phyloP scores from a whole-genome alignment of 2,329 filamentous ascomycete genomes.

The Ophiosphaerella narmari region DNA sequence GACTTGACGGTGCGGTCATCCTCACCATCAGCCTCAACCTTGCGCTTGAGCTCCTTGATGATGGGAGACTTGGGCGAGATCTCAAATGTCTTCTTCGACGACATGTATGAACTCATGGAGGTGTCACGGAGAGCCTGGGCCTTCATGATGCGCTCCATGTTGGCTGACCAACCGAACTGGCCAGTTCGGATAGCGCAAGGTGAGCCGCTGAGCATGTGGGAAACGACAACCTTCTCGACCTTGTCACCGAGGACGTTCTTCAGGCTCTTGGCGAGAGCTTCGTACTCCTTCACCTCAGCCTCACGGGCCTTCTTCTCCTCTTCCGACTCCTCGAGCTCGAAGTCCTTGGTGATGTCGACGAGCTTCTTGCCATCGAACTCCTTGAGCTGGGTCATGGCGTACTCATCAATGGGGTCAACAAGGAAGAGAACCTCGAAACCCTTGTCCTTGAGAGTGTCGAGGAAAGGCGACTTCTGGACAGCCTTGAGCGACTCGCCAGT shows the following conservation, averaged over 20 bases:
- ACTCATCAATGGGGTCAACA: slow-evolving; percentile 98
- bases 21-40: slow-evolving; percentile 97
- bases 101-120: slow-evolving; percentile 99
- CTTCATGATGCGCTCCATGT: slow-evolving; percentile 99
- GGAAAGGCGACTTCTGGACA: slow-evolving; percentile 97
- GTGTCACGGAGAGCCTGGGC: slow-evolving; percentile 99
- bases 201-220: slow-evolving; percentile 91
- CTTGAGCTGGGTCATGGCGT: slow-evolving; percentile 99
- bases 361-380: slow-evolving; percentile 99
- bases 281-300: slow-evolving; percentile 97
- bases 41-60: slow-evolving; percentile 98
- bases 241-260: slow-evolving; percentile 99
- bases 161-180: slow-evolving; percentile 99
- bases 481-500: slow-evolving; percentile 99
- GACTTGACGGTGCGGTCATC: slow-evolving; percentile 99
- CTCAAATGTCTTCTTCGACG: slow-evolving; percentile 99
- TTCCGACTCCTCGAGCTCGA: slow-evolving; percentile 99
- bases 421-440: slow-evolving; percentile 99
- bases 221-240: slow-evolving; percentile 99
- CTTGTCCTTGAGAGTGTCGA: slow-evolving; percentile 98
- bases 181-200: slow-evolving; percentile 99
- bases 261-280: slow-evolving; percentile 90
- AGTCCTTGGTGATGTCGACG: slow-evolving; percentile 99
- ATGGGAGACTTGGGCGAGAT: slow-evolving; percentile 99
- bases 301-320: slow-evolving; percentile 98